phyloP scores from a whole-genome alignment of 2,329 filamentous ascomycete genomes.

The Colletotrichum sp. region DNA sequence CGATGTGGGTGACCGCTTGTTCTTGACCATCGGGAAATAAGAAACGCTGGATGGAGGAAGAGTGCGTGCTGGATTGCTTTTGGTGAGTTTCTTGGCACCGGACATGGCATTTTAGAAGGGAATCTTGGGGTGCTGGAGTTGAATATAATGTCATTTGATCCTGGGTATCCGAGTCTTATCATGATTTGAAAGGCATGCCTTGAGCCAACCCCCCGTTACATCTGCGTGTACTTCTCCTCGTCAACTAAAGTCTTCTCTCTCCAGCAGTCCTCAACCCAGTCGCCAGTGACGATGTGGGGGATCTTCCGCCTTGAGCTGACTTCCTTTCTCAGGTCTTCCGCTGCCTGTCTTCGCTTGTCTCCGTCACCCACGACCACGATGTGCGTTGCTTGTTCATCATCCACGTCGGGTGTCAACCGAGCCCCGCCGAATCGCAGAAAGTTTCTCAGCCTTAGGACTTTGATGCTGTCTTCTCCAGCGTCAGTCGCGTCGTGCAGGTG shows the following conservation, averaged over 20 bases:
- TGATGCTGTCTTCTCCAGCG: constrained; percentile 29
- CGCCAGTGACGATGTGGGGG: constrained; percentile 70
- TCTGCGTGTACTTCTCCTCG: constrained; percentile 66
- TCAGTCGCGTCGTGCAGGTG: constrained; percentile 35
- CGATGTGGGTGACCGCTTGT: constrained; percentile 89
- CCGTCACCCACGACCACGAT: constrained; percentile 59
- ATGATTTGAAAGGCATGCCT: neutral
- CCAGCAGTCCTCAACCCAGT: constrained; percentile 86
- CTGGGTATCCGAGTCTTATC: neutral
- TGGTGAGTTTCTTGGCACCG: neutral
- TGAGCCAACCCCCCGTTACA: constrained; percentile 22
- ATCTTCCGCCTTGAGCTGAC: constrained; percentile 44
- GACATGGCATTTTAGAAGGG: neutral
- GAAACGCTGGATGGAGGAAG: neutral
- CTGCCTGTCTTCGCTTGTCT: constrained; percentile 38
- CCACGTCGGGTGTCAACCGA: constrained; percentile 51
- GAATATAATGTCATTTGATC: neutral
- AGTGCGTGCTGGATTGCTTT: neutral
- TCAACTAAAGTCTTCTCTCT: constrained; percentile 77
- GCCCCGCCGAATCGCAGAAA: constrained; percentile 76
- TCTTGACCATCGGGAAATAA: constrained; percentile 85
- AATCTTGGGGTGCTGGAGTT: neutral
- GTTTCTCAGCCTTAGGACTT: constrained; percentile 48
- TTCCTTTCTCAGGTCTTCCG: constrained; percentile 44
- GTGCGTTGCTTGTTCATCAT: constrained; percentile 70